Evolutionary conservation across 2,329 filamentous ascomycete species (phyloP).

Genomic region (Neonectria faginata): DNA sequence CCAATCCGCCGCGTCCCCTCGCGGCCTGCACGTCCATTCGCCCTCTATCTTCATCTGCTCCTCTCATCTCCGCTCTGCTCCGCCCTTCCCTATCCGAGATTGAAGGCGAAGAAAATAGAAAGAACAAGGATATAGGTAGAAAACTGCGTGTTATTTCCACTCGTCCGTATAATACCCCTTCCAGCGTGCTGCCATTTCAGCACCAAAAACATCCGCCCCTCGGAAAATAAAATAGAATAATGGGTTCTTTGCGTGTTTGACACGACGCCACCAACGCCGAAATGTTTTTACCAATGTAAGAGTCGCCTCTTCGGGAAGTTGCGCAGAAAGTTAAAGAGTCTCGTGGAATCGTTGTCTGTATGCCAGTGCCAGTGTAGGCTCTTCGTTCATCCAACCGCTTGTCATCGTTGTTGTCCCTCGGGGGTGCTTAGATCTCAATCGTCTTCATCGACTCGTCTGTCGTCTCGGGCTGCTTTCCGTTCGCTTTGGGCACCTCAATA

Average conservation of each 20-base stretch:
- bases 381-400: conserved; percentile 37
- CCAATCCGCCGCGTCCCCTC: conserved; percentile 13
- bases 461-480: conserved; percentile 59
- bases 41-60: conserved; percentile 16
- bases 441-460: conserved; percentile 69
- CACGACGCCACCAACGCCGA: conserved; percentile 46
- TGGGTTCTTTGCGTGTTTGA: conserved; percentile 43
- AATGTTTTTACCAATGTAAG: conserved; percentile 41
- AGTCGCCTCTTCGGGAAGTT: conserved; percentile 37
- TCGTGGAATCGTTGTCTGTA: conserved; percentile 47
- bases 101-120: conserved; percentile 27
- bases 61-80: too few species aligned
- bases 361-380: conserved; percentile 42
- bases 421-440: conserved; percentile 65
- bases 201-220: conserved; percentile 23
- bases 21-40: conserved; percentile 5
- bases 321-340: conserved; percentile 51
- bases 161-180: conserved; percentile 16
- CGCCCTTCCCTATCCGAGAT: conserved; percentile 11
- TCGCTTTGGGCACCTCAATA: conserved; percentile 55
- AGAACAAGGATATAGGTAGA: conserved; percentile 31
- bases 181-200: conserved; percentile 4
- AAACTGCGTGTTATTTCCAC: conserved; percentile 37
- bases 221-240: conserved; percentile 32
- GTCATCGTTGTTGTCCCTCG: conserved; percentile 14